phyloP scores from a whole-genome alignment of 306 rosid genomes.

The Cercis canadensis region DNA sequence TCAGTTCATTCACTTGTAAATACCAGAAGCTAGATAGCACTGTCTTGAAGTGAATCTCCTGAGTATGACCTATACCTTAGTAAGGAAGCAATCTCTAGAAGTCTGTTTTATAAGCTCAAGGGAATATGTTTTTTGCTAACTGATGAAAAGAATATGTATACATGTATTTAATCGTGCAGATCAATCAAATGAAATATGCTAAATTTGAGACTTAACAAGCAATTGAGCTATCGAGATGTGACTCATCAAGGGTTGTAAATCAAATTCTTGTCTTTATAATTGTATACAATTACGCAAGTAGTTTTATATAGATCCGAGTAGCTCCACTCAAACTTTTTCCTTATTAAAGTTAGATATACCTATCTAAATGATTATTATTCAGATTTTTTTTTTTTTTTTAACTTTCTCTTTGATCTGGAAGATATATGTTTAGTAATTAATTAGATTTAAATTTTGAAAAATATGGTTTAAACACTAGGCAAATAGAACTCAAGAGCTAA shows the following conservation, averaged over 20 bases:
- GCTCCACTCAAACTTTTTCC: too few relatives aligned
- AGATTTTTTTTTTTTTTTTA: slow-evolving; percentile 13
- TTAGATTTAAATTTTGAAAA: slow-evolving; percentile 9
- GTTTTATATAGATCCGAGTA: too few relatives aligned
- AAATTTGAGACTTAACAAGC: not conserved
- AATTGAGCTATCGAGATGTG: too few relatives aligned
- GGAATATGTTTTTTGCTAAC: not conserved
- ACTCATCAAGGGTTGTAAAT: too few relatives aligned
- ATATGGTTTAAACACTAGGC: not conserved
- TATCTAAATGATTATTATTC: not conserved
- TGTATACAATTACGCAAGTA: too few relatives aligned
- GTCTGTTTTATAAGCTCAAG: slow-evolving; percentile 9
- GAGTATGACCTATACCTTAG: slow-evolving; percentile 5
- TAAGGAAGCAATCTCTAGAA: slow-evolving; percentile 18
- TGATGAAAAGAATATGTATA: not conserved
- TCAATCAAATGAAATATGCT: not conserved
- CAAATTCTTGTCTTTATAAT: too few relatives aligned
- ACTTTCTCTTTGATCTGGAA: not conserved
- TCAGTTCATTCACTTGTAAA: not conserved
- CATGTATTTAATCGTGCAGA: too few relatives aligned
- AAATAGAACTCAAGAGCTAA: slow-evolving; percentile 21
- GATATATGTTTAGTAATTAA: not conserved
- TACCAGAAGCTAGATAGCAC: not conserved
- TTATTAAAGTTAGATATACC: too few relatives aligned
- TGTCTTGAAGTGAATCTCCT: slow-evolving; percentile 5